phyloP scores from a whole-genome alignment of 352 stramenopile genomes.

The Phytophthora meadii region DNA sequence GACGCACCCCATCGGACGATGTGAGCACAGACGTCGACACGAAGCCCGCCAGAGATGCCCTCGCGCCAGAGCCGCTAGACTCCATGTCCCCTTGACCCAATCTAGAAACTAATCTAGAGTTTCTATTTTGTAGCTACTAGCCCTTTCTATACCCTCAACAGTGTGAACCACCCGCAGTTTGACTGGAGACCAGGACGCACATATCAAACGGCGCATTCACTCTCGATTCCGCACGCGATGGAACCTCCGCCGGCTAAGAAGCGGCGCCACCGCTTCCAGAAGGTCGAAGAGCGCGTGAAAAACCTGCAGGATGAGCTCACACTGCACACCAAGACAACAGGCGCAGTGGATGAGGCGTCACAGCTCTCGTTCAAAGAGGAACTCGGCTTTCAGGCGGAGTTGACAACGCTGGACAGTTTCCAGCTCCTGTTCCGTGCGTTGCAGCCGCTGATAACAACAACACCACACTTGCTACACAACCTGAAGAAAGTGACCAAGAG shows the following conservation, averaged over 20 bases:
- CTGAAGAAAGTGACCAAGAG: constrained; percentile 72
- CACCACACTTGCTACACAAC: constrained; percentile 85
- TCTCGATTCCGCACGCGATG: constrained; percentile 14
- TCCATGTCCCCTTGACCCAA: constrained; percentile 22
- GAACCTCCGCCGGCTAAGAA: constrained; percentile 58
- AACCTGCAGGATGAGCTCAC: constrained; percentile 82
- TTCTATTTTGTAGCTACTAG: too few relatives aligned
- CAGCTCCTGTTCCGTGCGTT: constrained; percentile 76
- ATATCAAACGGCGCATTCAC: constrained; percentile 21
- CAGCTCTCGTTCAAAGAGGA: constrained; percentile 86
- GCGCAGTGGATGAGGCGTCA: constrained; percentile 57
- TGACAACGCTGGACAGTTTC: constrained; percentile 87
- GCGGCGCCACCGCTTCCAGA: constrained; percentile 86
- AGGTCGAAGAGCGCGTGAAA: constrained; percentile 80
- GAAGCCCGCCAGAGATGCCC: constrained; percentile 67
- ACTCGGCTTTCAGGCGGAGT: constrained; percentile 76
- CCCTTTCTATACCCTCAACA: neutral
- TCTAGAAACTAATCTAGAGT: too few relatives aligned
- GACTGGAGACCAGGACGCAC: constrained; percentile 10
- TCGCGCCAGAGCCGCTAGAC: constrained; percentile 28
- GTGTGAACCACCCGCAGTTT: constrained; percentile 23
- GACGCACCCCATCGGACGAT: constrained; percentile 81
- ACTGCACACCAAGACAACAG: constrained; percentile 84
- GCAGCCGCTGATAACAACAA: constrained; percentile 79
- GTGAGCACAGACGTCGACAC: constrained; percentile 86